These are phyloP conservation scores for Abortiporus biennis DNA, from an alignment of 1,284 basidiomycete species.

Conservation along the genomic window DNA sequence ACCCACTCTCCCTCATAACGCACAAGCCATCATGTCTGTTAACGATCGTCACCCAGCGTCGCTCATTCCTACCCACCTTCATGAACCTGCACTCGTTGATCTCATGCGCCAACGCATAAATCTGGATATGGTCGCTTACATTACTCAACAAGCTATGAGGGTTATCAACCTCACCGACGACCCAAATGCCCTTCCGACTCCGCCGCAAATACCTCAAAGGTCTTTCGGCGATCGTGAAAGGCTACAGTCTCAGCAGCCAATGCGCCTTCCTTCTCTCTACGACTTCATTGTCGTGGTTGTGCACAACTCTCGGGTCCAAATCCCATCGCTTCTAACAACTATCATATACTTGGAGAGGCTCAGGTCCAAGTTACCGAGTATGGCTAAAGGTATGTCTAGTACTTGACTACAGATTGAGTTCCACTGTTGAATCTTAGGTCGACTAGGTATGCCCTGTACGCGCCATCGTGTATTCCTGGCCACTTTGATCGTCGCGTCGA, in stretches of 20 bases:
- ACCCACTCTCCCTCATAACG: conserved; percentile 16
- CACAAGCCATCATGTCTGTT: conserved; percentile 12
- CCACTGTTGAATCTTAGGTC: conserved; percentile 5
- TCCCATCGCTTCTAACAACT: conserved; percentile 87
- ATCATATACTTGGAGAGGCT: conserved; percentile 92
- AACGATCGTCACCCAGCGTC: conserved; percentile 58
- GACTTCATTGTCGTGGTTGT: conserved; percentile 87
- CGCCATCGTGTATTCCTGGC: conserved; percentile 95
- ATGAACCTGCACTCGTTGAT: conserved; percentile 73
- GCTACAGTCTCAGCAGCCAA: conserved; percentile 25
- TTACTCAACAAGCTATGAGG: conserved; percentile 60
- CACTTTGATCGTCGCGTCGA: conserved; percentile 91
- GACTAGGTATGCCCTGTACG: conserved; percentile 81
- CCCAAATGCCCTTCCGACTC: conserved; percentile 35
- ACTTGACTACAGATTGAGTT: conserved; percentile 6
- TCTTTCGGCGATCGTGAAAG: conserved; percentile 30
- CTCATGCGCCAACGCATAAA: conserved; percentile 77
- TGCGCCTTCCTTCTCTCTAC: conserved; percentile 66
- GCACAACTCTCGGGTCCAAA: conserved; percentile 85
- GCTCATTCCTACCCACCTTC: conserved; percentile 59
- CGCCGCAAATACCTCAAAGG: conserved; percentile 50
- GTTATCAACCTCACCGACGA: conserved; percentile 59
- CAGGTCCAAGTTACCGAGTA: conserved; percentile 71
- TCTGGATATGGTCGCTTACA: conserved; percentile 75
- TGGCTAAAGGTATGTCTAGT: conserved; percentile 70